Conservation (phyloP, 2,329 filamentous ascomycete genomes). For the Fusarium sp. region DNA sequence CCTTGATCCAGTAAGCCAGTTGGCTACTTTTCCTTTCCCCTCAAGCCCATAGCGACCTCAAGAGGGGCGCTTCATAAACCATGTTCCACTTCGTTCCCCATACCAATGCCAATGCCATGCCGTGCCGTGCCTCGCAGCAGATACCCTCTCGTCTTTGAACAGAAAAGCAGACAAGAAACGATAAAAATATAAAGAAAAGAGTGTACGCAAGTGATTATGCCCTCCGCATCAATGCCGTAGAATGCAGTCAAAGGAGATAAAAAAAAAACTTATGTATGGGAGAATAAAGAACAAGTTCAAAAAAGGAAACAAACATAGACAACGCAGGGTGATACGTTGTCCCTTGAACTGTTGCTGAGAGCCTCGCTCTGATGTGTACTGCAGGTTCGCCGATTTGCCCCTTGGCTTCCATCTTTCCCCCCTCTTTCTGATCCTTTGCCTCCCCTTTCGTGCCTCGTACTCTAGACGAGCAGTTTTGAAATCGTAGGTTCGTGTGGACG, state of each 20-base stretch:
- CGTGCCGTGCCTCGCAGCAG: slow-evolving; percentile 49
- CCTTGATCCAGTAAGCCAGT: slow-evolving; percentile 3
- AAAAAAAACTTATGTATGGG: slow-evolving; percentile 25
- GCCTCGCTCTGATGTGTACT: slow-evolving; percentile 21
- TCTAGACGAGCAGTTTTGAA: slow-evolving; percentile 13
- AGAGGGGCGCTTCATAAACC: slow-evolving; percentile 13
- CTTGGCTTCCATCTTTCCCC: slow-evolving; percentile 18
- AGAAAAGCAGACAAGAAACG: slow-evolving; percentile 30
- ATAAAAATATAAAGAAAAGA: slow-evolving; percentile 37
- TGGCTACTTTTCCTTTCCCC: background rate
- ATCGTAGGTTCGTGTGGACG: slow-evolving; percentile 35
- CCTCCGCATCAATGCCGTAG: slow-evolving; percentile 34
- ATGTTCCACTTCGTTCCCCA: slow-evolving; percentile 9
- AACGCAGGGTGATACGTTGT: slow-evolving; percentile 30
- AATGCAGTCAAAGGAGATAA: slow-evolving; percentile 21
- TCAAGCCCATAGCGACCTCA: slow-evolving; percentile 9
- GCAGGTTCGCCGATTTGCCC: slow-evolving; percentile 10
- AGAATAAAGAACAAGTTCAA: slow-evolving; percentile 32
- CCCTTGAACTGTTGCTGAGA: slow-evolving; percentile 33
- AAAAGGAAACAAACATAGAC: slow-evolving; percentile 32
- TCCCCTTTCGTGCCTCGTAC: slow-evolving; percentile 11
- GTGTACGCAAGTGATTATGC: slow-evolving; percentile 38
- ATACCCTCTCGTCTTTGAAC: slow-evolving; percentile 43
- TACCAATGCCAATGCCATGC: slow-evolving; percentile 21
- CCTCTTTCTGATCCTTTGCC: slow-evolving; percentile 14